Evolutionary conservation across 148 eudicot species (phyloP).

Genomic region (Polygonum maritimum): DNA sequence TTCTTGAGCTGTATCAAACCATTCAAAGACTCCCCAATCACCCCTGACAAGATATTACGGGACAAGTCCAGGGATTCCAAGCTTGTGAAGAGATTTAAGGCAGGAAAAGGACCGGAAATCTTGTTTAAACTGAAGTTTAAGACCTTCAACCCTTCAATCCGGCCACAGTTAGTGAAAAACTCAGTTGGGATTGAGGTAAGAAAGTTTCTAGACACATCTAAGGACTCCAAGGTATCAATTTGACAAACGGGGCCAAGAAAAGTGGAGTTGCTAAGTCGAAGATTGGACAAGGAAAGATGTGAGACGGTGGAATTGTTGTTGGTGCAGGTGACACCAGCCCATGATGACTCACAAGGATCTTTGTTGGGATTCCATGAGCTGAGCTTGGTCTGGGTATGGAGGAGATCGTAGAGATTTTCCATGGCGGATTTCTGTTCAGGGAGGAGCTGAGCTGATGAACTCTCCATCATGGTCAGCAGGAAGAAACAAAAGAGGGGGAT

Average conservation of each 20-base stretch:
- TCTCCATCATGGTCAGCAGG: slow-evolving; percentile 2
- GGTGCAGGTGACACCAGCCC: slow-evolving; percentile 63
- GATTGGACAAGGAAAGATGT: slow-evolving; percentile 26
- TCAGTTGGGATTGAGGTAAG: slow-evolving; percentile 38
- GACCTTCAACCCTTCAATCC: slow-evolving; percentile 28
- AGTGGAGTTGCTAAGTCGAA: slow-evolving; percentile 24
- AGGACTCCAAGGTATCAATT: slow-evolving; percentile 36
- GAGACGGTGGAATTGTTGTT: slow-evolving; percentile 21
- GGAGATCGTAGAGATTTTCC: slow-evolving; percentile 28
- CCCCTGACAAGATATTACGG: slow-evolving; percentile 26
- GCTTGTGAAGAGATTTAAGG: slow-evolving; percentile 36
- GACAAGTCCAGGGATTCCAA: slow-evolving; percentile 59
- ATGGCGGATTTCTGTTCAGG: slow-evolving; percentile 37
- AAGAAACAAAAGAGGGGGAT: slow-evolving; percentile 1
- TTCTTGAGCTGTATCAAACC: slow-evolving; percentile 34
- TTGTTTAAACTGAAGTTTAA: slow-evolving; percentile 55
- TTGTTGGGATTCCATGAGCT: slow-evolving; percentile 26
- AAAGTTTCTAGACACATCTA: slow-evolving; percentile 52
- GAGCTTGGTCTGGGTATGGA: slow-evolving; percentile 20
- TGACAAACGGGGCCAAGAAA: slow-evolving; percentile 37
- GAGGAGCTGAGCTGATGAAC: slow-evolving; percentile 27
- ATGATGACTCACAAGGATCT: slow-evolving; percentile 45
- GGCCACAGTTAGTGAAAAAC: slow-evolving; percentile 41
- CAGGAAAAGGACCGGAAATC: slow-evolving; percentile 34
- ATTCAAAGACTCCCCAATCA: slow-evolving; percentile 28